Base-by-base conservation (phyloP, 2,329 filamentous ascomycete genomes). In the Talaromyces verruculosus region DNA sequence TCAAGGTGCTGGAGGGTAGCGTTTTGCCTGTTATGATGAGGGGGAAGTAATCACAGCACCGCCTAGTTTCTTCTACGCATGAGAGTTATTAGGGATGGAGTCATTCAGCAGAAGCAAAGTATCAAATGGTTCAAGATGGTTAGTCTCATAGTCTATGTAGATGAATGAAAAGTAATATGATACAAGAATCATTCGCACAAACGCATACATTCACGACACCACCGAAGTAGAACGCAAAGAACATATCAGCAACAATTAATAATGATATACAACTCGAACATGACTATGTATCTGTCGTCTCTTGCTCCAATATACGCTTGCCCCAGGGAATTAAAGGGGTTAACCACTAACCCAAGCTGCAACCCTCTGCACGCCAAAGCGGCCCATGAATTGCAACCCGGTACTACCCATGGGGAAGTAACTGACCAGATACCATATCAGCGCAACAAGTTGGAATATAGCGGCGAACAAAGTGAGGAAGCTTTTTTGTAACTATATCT, bases 401-500 rank as follows among this genome's bases (percentile, higher is more conserved):
- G 89, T 91, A 65, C 91, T 91, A 47, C 95, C 95, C 93, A 98
- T 97, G 30, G 95, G 95, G 74, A 98, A 98, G 79, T 99, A 99
- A 80, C 92, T 96, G 78, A 98, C 89, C 57, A 97, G 84, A 80
- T 98, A 98, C 94, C 94, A 98, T 57, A 92, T 70, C 69, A 98
- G 83, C 69, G 90, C 91, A 63, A 89, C 88, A 64, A 98, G 84
- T 77, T 99, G 95, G 71, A 93, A 82, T 67, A 97, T 84, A 68
- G 92, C 89, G 25, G 93, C 91, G 69, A 97, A 82, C 64, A 98
- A 83, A 17, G 95, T 98, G 69, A 98, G 87, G 68, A 96, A 80
- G 47, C 91, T 93, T 76, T 85, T 94, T 76, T 90, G 90, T 70
- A 96, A 88, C 93, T 97, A 73, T 64, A 22, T 17, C 17, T 37